Base-by-base conservation (phyloP, 1,284 basidiomycete genomes). In the Mycocalia duriaeana region DNA sequence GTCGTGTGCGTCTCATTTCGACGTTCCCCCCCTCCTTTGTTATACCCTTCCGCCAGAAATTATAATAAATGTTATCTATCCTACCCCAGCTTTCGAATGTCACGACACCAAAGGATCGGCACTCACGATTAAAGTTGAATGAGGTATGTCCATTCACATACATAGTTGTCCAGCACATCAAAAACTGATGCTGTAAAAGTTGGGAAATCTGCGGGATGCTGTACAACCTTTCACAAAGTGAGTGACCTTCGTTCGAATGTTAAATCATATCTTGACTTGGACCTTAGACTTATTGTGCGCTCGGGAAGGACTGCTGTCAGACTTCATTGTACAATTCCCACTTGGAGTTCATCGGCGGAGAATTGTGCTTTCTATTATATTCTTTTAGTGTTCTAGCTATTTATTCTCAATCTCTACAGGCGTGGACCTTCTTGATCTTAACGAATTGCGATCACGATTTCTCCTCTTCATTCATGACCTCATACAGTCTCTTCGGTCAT, bases 381-480 rank as follows among this genome's bases (percentile, higher is more conserved):
- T n/a, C n/a, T n/a, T n/a, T n/a, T n/a, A n/a, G n/a, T n/a, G n/a
- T n/a, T n/a, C n/a, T n/a, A n/a, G n/a, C n/a, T n/a, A n/a, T n/a
- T n/a, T n/a, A n/a, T n/a, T 40, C 26, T 26, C 36, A 22, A 35
- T 25, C 41, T 28, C 9, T 39, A 31, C 43, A 85, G 83, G 73
- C 57, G 61, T 76, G 52, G 82, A 85, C 61, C 69, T 89, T 45
- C 70, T 88, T 63, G 76, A 89, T 69, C 69, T 88, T 56, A 68
- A 83, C 54, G 74, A 86, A 57, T 62, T 87, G 54, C 72, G 79
- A 35, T 73, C 80, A 36, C 76, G 80, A 41, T 77, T 78, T 35
- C 69, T 87, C n/a, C 54, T 76, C 24, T 81, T 85, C 62, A 73
- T 86, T 34, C 84, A 86, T 57, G 73, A 79, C 51, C 67, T 86